Percentiles rank a stretch among this genome's conserved stretches.
These are phyloP conservation scores for Gastrolobium bilobum DNA, from an alignment of 306 rosid species.

Conservation along the genomic window DNA sequence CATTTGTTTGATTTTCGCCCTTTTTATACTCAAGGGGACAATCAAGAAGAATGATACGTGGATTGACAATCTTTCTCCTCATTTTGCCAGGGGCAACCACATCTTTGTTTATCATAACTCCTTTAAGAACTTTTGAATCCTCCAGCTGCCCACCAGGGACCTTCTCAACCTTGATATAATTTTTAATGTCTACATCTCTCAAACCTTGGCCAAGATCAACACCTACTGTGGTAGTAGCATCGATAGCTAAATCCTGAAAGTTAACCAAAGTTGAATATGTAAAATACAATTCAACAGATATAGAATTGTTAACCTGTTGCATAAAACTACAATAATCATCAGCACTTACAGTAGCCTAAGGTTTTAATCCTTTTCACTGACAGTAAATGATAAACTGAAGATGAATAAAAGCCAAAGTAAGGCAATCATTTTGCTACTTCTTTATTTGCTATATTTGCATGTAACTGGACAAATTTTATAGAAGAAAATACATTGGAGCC, in stretches of 20 bases:
- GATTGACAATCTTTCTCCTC: conserved; percentile 87
- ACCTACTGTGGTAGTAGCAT: conserved; percentile 80
- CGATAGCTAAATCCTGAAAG: conserved; percentile 81
- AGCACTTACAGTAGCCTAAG: conserved; percentile 9
- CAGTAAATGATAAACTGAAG: neutral
- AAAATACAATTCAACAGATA: neutral
- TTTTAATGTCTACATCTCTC: conserved; percentile 85
- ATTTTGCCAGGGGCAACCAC: conserved; percentile 89
- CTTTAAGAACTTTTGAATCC: conserved; percentile 81
- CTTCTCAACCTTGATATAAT: conserved; percentile 90
- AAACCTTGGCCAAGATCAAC: conserved; percentile 89
- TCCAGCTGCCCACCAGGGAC: conserved; percentile 94
- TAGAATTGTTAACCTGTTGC: neutral
- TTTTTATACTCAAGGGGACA: conserved; percentile 87
- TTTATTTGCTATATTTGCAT: conserved; percentile 9
- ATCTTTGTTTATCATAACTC: conserved; percentile 92
- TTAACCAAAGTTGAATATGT: conserved; percentile 34
- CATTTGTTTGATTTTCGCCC: conserved; percentile 94
- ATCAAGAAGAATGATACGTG: conserved; percentile 83
- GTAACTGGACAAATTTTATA: neutral
- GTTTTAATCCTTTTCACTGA: conserved; percentile 21
- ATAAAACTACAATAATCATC: neutral
- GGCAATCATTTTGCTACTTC: neutral
- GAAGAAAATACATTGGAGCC: neutral
- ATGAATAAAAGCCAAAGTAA: neutral